Evolutionary conservation across 768 basidiomycete genomes (phyloP).

Genomic region (Phylloporus rhodoxanthus): DNA sequence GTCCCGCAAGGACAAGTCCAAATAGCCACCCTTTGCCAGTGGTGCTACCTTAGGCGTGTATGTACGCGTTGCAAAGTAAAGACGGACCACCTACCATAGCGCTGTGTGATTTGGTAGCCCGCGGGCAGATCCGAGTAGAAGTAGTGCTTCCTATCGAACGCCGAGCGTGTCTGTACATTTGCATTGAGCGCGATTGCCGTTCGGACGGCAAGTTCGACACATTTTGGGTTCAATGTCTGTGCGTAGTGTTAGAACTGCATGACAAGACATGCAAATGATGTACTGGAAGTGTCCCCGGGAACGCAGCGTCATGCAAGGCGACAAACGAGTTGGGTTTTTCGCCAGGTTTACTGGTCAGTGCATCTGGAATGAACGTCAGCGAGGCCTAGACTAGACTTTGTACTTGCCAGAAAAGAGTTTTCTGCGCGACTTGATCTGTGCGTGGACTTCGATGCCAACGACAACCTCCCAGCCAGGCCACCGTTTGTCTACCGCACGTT

Average conservation of each 20-base stretch:
- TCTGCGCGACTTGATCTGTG: slow-evolving; percentile 79
- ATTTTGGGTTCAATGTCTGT: slow-evolving; percentile 49
- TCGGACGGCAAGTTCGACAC: slow-evolving; percentile 73
- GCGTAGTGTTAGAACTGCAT: neutral
- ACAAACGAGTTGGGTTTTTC: slow-evolving; percentile 69
- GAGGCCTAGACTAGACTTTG: neutral
- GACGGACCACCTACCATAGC: slow-evolving; percentile 57
- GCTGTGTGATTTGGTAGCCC: slow-evolving; percentile 97
- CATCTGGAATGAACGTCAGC: slow-evolving; percentile 25
- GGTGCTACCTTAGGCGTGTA: slow-evolving; percentile 49
- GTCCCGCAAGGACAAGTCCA: slow-evolving; percentile 42
- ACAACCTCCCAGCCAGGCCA: slow-evolving; percentile 90
- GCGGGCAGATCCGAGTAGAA: slow-evolving; percentile 93
- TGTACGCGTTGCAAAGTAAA: neutral
- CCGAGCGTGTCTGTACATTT: slow-evolving; percentile 59
- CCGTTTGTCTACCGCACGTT: slow-evolving; percentile 28
- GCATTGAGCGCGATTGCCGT: slow-evolving; percentile 74
- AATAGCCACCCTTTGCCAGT: slow-evolving; percentile 60
- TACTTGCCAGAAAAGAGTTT: slow-evolving; percentile 82
- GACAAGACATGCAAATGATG: slow-evolving; percentile 21
- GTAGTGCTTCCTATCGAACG: slow-evolving; percentile 97
- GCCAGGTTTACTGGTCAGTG: slow-evolving; percentile 39
- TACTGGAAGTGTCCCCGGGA: slow-evolving; percentile 91
- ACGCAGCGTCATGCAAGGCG: slow-evolving; percentile 77
- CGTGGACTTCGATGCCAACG: slow-evolving; percentile 93